Percentiles rank a stretch among this genome's conserved stretches.
These are phyloP conservation scores for Naganishia vishniacii DNA, from an alignment of 768 basidiomycete genomes.

Conservation along the genomic window DNA sequence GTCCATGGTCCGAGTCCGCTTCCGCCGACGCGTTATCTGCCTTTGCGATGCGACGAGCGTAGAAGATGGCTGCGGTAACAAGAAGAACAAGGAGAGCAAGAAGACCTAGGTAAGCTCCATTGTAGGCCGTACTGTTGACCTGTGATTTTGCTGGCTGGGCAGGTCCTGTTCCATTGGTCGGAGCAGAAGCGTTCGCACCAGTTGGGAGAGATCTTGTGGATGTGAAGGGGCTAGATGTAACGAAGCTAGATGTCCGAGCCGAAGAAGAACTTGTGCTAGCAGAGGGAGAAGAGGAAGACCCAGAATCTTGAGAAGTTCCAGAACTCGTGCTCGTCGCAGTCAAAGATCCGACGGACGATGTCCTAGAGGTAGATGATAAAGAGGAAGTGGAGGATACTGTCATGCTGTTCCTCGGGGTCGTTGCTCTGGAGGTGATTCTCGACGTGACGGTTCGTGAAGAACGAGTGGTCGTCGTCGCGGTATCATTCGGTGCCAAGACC, in stretches of 20 bases:
- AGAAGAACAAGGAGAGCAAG: constrained; percentile 3
- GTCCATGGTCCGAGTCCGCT: background rate
- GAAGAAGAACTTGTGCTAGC: no score
- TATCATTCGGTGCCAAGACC: background rate
- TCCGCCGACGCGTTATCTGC: background rate
- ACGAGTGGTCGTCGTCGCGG: background rate
- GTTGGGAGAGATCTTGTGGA: constrained; percentile 1
- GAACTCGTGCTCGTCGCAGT: background rate
- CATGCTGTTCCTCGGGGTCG: background rate
- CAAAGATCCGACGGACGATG: background rate
- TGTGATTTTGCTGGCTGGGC: no score
- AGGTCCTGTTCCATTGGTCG: no score
- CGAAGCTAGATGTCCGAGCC: no score
- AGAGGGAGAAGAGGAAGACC: no score
- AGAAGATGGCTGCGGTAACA: background rate
- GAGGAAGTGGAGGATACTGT: background rate
- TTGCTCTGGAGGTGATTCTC: background rate
- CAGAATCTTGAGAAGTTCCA: background rate
- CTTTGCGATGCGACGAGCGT: background rate
- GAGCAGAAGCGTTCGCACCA: no score
- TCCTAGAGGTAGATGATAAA: background rate
- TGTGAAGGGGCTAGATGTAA: no score
- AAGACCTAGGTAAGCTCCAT: background rate
- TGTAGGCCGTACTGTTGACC: background rate
- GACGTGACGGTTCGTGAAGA: background rate